These are phyloP conservation scores for Sporisorium exsertum DNA, from an alignment of 1,284 basidiomycete species.

Conservation along the genomic window DNA sequence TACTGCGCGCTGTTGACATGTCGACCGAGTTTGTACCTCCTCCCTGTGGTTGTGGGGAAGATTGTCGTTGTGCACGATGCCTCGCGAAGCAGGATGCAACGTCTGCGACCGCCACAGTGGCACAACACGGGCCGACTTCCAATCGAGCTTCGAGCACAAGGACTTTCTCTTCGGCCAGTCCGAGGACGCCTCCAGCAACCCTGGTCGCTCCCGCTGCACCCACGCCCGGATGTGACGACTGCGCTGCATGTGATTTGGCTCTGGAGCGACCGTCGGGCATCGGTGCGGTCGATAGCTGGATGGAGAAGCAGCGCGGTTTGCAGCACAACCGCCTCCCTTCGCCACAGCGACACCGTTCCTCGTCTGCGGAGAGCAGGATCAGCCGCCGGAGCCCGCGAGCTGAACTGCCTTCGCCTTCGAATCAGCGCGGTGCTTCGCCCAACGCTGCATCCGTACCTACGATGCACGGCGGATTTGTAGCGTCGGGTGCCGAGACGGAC, in stretches of 20 bases:
- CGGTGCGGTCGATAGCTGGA: constrained; percentile 49
- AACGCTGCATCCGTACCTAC: constrained; percentile 17
- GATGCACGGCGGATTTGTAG: constrained; percentile 38
- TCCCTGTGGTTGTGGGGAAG: constrained; percentile 39
- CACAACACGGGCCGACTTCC: background rate
- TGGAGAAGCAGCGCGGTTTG: constrained; percentile 27
- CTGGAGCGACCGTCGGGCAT: constrained; percentile 55
- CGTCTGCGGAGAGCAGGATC: constrained; percentile 8
- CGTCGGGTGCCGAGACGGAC: constrained; percentile 3
- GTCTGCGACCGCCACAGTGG: background rate
- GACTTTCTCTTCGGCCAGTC: constrained; percentile 27
- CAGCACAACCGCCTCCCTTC: background rate
- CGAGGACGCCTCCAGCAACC: constrained; percentile 18
- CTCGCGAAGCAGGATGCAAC: constrained; percentile 20
- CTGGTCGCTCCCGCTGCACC: background rate
- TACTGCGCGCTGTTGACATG: constrained; percentile 52
- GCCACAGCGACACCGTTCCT: constrained; percentile 6
- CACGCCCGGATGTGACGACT: constrained; percentile 43
- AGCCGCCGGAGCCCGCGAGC: constrained; percentile 13
- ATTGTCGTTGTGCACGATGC: constrained; percentile 47
- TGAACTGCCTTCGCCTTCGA: background rate
- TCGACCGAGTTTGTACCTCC: constrained; percentile 47
- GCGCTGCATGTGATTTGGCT: constrained; percentile 57
- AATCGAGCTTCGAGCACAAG: constrained; percentile 17
- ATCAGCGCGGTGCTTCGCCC: background rate